Evolutionary conservation across 371 early-diverging fungal genomes (phyloP), one percentile per base, ranked within the genome.

Genomic region (Mucor ambiguus): DNA sequence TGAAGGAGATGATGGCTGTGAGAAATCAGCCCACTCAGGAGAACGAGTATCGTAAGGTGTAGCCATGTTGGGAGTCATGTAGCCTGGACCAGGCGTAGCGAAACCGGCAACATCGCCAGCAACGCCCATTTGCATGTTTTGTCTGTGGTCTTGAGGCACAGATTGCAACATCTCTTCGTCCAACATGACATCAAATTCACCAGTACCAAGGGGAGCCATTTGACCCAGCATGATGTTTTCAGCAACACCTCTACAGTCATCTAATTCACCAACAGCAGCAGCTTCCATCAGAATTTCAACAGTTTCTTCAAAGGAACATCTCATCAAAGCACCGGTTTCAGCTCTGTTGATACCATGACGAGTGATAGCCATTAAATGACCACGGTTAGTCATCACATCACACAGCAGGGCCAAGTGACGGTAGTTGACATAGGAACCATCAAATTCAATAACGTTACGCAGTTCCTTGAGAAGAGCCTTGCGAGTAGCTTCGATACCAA

Each of bases 271-370:
- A 41, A 86, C 87, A 33, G 93, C 91, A 3, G 99, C 99, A 9
- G 99, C 99, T 58, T 99, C 99, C 83, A 99, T 86, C 65, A 99
- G 85, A 81, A 99, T 94, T 81, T 99, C 99, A 0, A 99, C 99
- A 0, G 99, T 99, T 82, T 99, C 99, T 81, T 99, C 99, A 70
- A 99, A 99, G 7, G 99, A 97, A 75, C 96, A 95, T 52, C 99
- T 88, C 90, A 97, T 98, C 60, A 99, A 83, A 14, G 97, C 98
- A 61, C 99, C 96, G 4, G 96, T 92, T 69, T 97, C 97, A 22
- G 97, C 93, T 63, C 98, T 91, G 78, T 99, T 99, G 76, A 99
- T 98, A 73, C 99, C 99, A 76, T 99, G 99, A 63, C 99, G 92
- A 18, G 99, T 98, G 68, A 99, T 99, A 37, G 99, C 98, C 89